phyloP scores from a whole-genome alignment of 495 filamentous ascomycete genomes.

The Lepraria neglecta region DNA sequence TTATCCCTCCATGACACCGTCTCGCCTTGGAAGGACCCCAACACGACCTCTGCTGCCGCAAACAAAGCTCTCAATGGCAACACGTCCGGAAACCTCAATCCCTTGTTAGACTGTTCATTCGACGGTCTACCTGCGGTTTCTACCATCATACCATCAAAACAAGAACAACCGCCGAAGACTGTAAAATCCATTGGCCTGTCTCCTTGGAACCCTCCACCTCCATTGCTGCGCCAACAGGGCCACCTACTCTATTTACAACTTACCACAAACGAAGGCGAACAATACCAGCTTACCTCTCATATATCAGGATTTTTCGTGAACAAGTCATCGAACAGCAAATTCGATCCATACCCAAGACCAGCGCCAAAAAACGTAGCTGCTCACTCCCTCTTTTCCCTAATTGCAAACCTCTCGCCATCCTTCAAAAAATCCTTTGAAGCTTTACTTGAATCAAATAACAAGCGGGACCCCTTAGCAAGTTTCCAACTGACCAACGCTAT shows the following conservation, averaged over 20 bases:
- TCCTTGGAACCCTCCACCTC: slow-evolving; percentile 93
- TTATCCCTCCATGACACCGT: slow-evolving; percentile 79
- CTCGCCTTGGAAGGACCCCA: slow-evolving; percentile 40
- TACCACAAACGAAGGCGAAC: slow-evolving; percentile 85
- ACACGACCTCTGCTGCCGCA: slow-evolving; percentile 38
- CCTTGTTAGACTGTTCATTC: slow-evolving; percentile 68
- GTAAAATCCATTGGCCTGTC: slow-evolving; percentile 84
- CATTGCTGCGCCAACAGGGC: slow-evolving; percentile 80
- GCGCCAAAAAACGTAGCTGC: slow-evolving; percentile 62
- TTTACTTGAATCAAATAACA: slow-evolving; percentile 72
- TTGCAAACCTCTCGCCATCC: slow-evolving; percentile 70
- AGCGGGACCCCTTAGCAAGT: slow-evolving; percentile 80
- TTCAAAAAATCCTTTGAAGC: slow-evolving; percentile 67
- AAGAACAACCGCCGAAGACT: slow-evolving; percentile 69
- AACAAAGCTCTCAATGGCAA: slow-evolving; percentile 38
- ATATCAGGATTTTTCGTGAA: slow-evolving; percentile 95
- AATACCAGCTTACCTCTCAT: slow-evolving; percentile 86
- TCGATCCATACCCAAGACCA: slow-evolving; percentile 75
- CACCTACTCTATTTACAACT: slow-evolving; percentile 88
- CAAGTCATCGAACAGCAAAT: slow-evolving; percentile 82
- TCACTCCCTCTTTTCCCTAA: slow-evolving; percentile 80
- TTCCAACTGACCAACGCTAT: slow-evolving; percentile 93
- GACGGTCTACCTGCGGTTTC: slow-evolving; percentile 57
- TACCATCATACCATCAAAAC: slow-evolving; percentile 60
- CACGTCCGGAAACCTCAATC: slow-evolving; percentile 28